phyloP scores from a whole-genome alignment of 1,139 yeast species.

The Yamadazyma triangularis region DNA sequence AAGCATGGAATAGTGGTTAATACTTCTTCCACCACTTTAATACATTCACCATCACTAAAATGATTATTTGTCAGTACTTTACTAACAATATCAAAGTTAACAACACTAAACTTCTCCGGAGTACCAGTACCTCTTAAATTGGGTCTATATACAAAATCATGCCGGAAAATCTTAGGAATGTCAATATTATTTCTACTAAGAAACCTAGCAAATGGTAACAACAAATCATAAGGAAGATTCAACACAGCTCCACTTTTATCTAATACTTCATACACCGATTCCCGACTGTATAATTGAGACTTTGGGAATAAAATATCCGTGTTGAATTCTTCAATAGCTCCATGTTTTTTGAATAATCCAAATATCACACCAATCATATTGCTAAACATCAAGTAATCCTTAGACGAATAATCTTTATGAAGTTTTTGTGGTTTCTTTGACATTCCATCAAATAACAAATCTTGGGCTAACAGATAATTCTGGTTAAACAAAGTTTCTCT shows the following conservation, averaged over 20 bases:
- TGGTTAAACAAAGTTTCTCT: conserved; percentile 80
- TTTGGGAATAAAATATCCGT: conserved; percentile 65
- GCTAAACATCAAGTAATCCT: conserved; percentile 41
- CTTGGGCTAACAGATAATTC: conserved; percentile 78
- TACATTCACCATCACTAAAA: conserved; percentile 79
- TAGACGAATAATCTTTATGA: conserved; percentile 19
- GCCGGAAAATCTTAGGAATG: conserved; percentile 62
- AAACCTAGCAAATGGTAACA: conserved; percentile 82
- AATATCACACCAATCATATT: conserved; percentile 55
- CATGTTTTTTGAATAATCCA: conserved; percentile 68
- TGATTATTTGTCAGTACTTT: conserved; percentile 33
- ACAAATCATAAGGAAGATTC: conserved; percentile 83
- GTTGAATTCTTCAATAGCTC: conserved; percentile 72
- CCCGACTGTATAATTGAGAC: conserved; percentile 63
- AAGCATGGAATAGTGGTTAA: conserved; percentile 62
- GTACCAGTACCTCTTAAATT: conserved; percentile 50
- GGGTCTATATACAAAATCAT: conserved; percentile 80
- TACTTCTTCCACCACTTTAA: conserved; percentile 76
- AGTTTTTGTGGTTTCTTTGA: conserved; percentile 18
- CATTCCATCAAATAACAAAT: conserved; percentile 66
- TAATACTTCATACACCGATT: conserved; percentile 69
- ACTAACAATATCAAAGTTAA: conserved; percentile 79
- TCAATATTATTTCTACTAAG: conserved; percentile 59
- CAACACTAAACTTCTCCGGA: conserved; percentile 75
- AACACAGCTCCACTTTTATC: conserved; percentile 85